Conservation (phyloP, 495 filamentous ascomycete genomes). For the Trichoderma erinaceum region DNA sequence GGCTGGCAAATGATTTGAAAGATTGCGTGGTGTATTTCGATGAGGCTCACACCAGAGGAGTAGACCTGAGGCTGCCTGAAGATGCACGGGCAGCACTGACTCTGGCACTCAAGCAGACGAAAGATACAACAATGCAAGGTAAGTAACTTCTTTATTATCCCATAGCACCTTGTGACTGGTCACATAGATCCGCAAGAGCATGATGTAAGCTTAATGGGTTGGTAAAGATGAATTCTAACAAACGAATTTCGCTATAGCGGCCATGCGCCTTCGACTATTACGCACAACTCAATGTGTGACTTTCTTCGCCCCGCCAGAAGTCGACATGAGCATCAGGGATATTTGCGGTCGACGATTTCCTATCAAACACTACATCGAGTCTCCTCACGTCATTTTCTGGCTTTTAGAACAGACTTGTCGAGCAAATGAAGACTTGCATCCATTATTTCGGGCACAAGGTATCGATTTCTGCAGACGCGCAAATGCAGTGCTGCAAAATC, state of each 20-base stretch:
- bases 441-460: constrained; percentile 50
- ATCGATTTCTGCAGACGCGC: constrained; percentile 48
- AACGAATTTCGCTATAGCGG: constrained; percentile 40
- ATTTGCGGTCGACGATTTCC: constrained; percentile 43
- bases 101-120: constrained; percentile 59
- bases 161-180: constrained; percentile 39
- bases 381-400: constrained; percentile 35
- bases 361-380: constrained; percentile 32
- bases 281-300: constrained; percentile 57
- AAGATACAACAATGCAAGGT: constrained; percentile 73
- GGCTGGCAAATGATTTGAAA: constrained; percentile 54
- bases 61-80: constrained; percentile 60
- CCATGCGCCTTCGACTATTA: constrained; percentile 60
- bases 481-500: constrained; percentile 25
- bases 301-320: constrained; percentile 51
- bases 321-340: constrained; percentile 35
- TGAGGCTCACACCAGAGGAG: constrained; percentile 70
- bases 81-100: constrained; percentile 61
- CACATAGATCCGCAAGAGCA: constrained; percentile 34
- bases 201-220: too few species aligned
- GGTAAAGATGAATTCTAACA: constrained; percentile 16
- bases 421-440: constrained; percentile 37
- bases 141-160: constrained; percentile 20
- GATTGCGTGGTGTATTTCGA: constrained; percentile 67
- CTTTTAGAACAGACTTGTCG: constrained; percentile 37